These are phyloP conservation scores for Tagetes erecta DNA, from an alignment of 129 eudicot genomes.

Conservation along the genomic window DNA sequence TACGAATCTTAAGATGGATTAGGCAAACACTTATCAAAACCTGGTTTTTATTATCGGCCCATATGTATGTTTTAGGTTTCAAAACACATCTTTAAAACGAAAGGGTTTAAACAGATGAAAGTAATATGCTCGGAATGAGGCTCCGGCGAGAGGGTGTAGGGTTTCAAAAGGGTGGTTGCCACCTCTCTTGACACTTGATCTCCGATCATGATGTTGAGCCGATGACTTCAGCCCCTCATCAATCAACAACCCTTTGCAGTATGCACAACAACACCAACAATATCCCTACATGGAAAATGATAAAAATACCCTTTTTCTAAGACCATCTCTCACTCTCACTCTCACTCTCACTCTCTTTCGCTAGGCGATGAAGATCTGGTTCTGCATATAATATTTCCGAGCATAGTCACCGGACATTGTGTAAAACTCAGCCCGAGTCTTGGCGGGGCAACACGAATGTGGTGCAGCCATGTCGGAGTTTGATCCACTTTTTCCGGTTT, in stretches of 20 bases:
- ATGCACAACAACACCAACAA: not conserved
- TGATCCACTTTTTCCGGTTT: constrained; percentile 3
- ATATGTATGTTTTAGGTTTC: no score
- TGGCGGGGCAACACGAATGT: constrained; percentile 28
- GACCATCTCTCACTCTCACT: not conserved
- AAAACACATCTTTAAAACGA: no score
- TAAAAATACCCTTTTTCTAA: not conserved
- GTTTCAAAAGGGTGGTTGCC: constrained; percentile 10
- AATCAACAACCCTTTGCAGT: not conserved
- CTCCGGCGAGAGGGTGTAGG: not conserved
- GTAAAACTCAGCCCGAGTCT: constrained; percentile 2
- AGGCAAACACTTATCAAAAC: no score
- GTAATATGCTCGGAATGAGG: not conserved
- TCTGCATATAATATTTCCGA: not conserved
- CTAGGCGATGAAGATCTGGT: not conserved
- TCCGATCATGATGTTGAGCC: not conserved
- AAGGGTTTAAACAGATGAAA: no score
- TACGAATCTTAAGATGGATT: no score
- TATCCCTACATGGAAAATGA: no score
- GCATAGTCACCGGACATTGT: not conserved
- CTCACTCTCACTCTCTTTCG: not conserved
- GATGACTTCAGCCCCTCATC: not conserved
- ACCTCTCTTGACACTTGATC: not conserved
- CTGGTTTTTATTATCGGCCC: no score
- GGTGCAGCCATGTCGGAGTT: constrained; percentile 30